Conservation (phyloP, 345 rosid genomes). For the Hypericum perforatum region DNA sequence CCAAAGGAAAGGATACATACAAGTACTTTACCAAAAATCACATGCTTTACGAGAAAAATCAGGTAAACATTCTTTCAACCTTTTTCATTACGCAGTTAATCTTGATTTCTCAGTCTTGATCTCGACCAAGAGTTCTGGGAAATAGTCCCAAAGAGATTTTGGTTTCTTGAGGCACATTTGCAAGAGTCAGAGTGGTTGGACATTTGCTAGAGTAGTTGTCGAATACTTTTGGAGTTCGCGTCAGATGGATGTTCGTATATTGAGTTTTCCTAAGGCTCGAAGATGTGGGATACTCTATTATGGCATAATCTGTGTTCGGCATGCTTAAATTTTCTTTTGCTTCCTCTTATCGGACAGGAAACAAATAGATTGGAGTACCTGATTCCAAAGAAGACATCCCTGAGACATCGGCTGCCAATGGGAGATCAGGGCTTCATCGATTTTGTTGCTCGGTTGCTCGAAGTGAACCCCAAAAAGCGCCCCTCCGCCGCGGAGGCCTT, state of each 20-base stretch:
- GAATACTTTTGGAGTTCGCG: no score
- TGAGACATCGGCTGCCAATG: slow-evolving; percentile 87
- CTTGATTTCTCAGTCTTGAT: not conserved
- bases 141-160: not conserved
- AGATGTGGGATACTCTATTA: not conserved
- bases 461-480: slow-evolving; percentile 84
- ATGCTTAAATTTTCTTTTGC: not conserved
- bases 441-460: slow-evolving; percentile 76
- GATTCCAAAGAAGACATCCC: slow-evolving; percentile 80
- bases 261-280: not conserved
- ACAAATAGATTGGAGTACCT: slow-evolving; percentile 73
- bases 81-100: not conserved
- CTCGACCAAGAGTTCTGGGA: not conserved
- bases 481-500: slow-evolving; percentile 82
- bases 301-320: no score
- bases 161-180: no score
- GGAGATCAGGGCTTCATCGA: slow-evolving; percentile 96
- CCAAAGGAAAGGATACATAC: slow-evolving; percentile 86
- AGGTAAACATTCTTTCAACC: slow-evolving; percentile 32
- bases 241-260: no score
- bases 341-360: slow-evolving; percentile 40
- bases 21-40: slow-evolving; percentile 88
- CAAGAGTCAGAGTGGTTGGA: no score
- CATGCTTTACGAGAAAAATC: slow-evolving; percentile 89
- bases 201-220: no score